phyloP scores from a whole-genome alignment of 2,329 filamentous ascomycete genomes.

The Geosmithia putterillii region DNA sequence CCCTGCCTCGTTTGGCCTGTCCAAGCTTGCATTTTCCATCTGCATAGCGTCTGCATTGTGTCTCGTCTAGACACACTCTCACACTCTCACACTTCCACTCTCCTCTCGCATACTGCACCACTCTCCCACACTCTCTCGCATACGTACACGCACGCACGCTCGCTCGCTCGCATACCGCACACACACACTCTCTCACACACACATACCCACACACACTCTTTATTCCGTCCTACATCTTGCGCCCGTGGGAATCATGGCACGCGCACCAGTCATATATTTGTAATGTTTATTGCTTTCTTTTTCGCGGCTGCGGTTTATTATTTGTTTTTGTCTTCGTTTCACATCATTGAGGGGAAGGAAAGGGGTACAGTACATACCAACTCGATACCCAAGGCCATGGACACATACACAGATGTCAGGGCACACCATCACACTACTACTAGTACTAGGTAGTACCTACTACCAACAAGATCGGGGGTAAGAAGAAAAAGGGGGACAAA shows the following conservation, averaged over 20 bases:
- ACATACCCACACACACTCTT: not conserved
- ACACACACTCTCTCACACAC: no score
- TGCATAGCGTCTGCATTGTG: conserved; percentile 3
- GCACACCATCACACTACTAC: no score
- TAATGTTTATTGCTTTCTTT: not conserved
- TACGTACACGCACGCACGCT: not conserved
- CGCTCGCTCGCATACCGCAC: not conserved
- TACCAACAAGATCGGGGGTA: no score
- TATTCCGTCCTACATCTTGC: not conserved
- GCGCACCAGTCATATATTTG: not conserved
- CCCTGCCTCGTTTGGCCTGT: not conserved
- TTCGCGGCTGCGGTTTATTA: not conserved
- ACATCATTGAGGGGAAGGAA: no score
- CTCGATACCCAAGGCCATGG: no score
- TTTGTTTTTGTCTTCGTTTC: not conserved
- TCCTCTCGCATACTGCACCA: no score
- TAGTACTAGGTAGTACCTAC: no score
- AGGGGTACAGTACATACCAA: no score
- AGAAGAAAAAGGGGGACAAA: no score
- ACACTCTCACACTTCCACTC: not conserved
- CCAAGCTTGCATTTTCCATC: not conserved
- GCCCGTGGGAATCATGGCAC: not conserved
- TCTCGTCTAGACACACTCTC: not conserved
- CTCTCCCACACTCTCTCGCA: not conserved
- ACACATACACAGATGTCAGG: no score